These are phyloP conservation scores for Acanthamoeba castellanii DNA, from an alignment of 208 protist species.

Conservation along the genomic window DNA sequence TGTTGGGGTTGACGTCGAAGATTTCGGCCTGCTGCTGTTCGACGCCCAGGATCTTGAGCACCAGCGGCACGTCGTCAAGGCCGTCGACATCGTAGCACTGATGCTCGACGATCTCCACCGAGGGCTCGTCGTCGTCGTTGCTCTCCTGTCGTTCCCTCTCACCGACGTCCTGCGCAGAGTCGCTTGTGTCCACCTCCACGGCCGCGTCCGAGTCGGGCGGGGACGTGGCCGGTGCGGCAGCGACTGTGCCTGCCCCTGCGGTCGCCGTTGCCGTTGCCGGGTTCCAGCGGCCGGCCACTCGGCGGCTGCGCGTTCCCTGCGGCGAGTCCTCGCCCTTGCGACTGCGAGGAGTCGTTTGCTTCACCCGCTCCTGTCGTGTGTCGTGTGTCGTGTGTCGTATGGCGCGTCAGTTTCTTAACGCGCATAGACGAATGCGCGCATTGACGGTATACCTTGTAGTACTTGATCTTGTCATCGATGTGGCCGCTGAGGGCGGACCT, in stretches of 20 bases:
- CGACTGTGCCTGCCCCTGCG: background rate
- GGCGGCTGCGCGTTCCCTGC: background rate
- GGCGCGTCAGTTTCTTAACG: background rate
- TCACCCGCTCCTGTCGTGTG: background rate
- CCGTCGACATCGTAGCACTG: background rate
- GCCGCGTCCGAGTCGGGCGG: too few species aligned
- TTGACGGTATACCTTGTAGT: background rate
- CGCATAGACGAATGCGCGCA: background rate
- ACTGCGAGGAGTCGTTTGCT: background rate
- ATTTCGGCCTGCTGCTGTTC: background rate
- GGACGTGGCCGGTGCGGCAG: too few species aligned
- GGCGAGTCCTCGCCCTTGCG: background rate
- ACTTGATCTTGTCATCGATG: background rate
- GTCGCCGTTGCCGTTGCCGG: background rate
- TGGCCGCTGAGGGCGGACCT: background rate
- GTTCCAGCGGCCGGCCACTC: too few species aligned
- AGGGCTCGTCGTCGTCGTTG: background rate
- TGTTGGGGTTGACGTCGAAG: conserved; percentile 42
- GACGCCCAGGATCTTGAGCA: conserved; percentile 12
- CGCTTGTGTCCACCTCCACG: too few species aligned
- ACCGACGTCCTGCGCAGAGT: too few species aligned
- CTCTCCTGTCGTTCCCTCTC: too few species aligned
- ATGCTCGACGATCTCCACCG: background rate
- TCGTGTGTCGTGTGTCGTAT: background rate
- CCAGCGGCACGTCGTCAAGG: background rate